Base-by-base conservation (phyloP, 2,329 filamentous ascomycete genomes). In the Cercospora citrullina region DNA sequence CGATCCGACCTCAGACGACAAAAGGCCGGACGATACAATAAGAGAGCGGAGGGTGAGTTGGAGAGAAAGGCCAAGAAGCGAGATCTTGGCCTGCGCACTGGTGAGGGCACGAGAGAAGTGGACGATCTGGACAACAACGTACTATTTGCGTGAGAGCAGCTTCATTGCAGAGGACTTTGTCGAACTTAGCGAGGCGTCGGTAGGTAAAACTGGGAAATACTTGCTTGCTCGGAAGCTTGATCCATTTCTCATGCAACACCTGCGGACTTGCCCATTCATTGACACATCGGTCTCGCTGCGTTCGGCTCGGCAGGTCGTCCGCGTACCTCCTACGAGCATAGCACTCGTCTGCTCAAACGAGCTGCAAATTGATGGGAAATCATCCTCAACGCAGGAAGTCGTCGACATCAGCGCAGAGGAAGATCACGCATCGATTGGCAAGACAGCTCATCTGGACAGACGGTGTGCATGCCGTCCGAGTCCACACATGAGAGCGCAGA, bases 11-110 rank as follows among this genome's bases (percentile, higher is more conserved):
- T 96, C 73, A 86, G 92, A 74, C 84, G 88, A 80, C 84, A 87
- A 73, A 93, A 92, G 84, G 92, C 94, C 0, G 87, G 88, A 60
- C 88, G 88, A 73, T 94, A 96, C 82, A 91, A 92, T 73, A 85
- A 86, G 65, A 86, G 95, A 69, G 87, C 89, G 31, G 93, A 96
- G 77, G 88, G 91, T 74, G 84, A 87, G 72, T 84, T 90, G 60
- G 92, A 94, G 77, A 86, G 89, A 71, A 83, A 90, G 75, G 86
- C 88, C 65, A 95, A 91, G 85, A 91, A 88, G 80, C 89, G 88
- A 51, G 89, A 91, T 28, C 80, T 99, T 67, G 93, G 94, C 28
- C 82, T 98, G 72, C 86, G 88, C 73, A 88, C 87, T 6, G 89
- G 90, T 14, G 88, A 89, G 51, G 84, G 86, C 68, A 86, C 85